phyloP scores from a whole-genome alignment of 495 filamentous ascomycete species.

The Thermochaetoides thermophila region DNA sequence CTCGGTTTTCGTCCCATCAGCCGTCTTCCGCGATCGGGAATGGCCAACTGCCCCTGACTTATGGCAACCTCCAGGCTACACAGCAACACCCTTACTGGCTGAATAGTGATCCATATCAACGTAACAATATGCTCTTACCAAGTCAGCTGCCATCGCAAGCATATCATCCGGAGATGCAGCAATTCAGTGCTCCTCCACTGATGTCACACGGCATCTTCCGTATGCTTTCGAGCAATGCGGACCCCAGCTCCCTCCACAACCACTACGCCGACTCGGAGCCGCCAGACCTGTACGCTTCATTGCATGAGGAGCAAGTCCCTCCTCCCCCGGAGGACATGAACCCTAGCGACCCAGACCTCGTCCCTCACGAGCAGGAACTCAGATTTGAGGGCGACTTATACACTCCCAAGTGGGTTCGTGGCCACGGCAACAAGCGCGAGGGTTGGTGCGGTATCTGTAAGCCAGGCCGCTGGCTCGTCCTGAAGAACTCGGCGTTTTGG shows the following conservation, averaged over 20 bases:
- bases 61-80: conserved; percentile 36
- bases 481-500: conserved; percentile 78
- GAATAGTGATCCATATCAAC: conserved; percentile 30
- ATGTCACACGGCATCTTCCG: conserved; percentile 51
- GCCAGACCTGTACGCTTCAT: conserved; percentile 56
- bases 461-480: conserved; percentile 63
- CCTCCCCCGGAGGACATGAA: conserved; percentile 66
- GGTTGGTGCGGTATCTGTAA: conserved; percentile 79
- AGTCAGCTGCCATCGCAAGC: conserved; percentile 32
- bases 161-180: conserved; percentile 31
- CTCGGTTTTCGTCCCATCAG: conserved; percentile 31
- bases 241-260: conserved; percentile 42
- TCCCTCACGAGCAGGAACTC: conserved; percentile 61
- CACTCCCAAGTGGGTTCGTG: conserved; percentile 64
- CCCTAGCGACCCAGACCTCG: conserved; percentile 51
- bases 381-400: conserved; percentile 65
- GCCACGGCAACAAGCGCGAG: conserved; percentile 67
- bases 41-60: conserved; percentile 37
- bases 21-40: conserved; percentile 42
- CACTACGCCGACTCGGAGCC: conserved; percentile 55
- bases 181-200: conserved; percentile 37
- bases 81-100: conserved; percentile 39
- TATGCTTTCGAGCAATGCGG: conserved; percentile 54
- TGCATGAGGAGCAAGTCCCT: conserved; percentile 49
- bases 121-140: conserved; percentile 33